Conservation (phyloP, 2,329 filamentous ascomycete species). For the Clonostachys sp. region DNA sequence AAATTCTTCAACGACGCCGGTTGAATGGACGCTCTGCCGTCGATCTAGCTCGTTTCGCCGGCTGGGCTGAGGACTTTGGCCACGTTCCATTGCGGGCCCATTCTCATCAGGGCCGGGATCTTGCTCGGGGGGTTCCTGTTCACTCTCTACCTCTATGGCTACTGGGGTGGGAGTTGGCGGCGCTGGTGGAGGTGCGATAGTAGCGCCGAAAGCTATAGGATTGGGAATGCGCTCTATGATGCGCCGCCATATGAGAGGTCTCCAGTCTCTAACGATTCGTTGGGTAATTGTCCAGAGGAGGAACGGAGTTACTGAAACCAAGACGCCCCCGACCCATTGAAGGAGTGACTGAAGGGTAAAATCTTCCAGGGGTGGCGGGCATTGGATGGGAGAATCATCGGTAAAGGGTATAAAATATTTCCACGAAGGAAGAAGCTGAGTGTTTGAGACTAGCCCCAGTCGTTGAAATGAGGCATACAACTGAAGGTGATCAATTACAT, state of each 20-base stretch:
- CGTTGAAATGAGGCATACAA: constrained; percentile 48
- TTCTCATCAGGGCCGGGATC: constrained; percentile 9
- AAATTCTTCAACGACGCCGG: background rate
- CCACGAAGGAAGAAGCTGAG: constrained; percentile 33
- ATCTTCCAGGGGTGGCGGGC: constrained; percentile 34
- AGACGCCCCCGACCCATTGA: constrained; percentile 35
- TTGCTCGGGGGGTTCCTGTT: constrained; percentile 18
- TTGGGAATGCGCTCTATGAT: constrained; percentile 34
- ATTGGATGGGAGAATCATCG: constrained; percentile 40
- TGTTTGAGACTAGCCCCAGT: constrained; percentile 37
- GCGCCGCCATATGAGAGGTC: constrained; percentile 26
- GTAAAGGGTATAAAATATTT: constrained; percentile 53
- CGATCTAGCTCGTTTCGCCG: background rate
- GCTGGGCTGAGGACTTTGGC: too few relatives aligned
- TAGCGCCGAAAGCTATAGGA: constrained; percentile 21
- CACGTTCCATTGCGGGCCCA: background rate
- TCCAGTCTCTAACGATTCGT: constrained; percentile 26
- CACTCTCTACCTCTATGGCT: background rate
- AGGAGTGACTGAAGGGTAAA: constrained; percentile 30
- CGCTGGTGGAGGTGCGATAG: constrained; percentile 8
- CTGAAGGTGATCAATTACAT: constrained; percentile 45
- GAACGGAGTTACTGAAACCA: constrained; percentile 40
- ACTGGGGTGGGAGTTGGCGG: constrained; percentile 1
- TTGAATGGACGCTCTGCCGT: background rate
- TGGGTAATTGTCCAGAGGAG: constrained; percentile 38